Percentiles rank a stretch among this genome's conserved stretches.
These are phyloP conservation scores for Phytophthora hybrid DNA, from an alignment of 352 stramenopile genomes.

Conservation along the genomic window DNA sequence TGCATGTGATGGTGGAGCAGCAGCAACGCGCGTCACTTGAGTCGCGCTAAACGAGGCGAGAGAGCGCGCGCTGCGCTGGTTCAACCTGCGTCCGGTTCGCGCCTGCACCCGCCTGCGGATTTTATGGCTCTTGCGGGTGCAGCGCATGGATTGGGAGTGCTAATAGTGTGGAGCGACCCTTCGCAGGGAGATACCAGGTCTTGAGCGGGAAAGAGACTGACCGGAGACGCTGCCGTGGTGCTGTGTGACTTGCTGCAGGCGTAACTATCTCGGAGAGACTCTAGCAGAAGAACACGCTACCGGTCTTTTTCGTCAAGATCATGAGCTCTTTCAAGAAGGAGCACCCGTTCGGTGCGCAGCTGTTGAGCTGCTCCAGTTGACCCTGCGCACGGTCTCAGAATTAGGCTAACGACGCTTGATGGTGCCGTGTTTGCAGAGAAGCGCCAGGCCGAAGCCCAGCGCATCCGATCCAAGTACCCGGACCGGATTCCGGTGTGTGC, in stretches of 20 bases:
- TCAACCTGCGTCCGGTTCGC: conserved; percentile 7
- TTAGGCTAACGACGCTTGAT: conserved; percentile 31
- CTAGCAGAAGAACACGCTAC: conserved; percentile 15
- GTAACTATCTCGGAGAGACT: conserved; percentile 31
- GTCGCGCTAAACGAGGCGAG: conserved; percentile 11
- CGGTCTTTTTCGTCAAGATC: conserved; percentile 23
- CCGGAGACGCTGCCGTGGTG: conserved; percentile 17
- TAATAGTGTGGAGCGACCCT: conserved; percentile 27
- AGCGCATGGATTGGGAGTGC: conserved; percentile 9
- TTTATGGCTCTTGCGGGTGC: conserved; percentile 19
- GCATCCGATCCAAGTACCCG: conserved; percentile 99
- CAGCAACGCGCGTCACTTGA: conserved; percentile 3
- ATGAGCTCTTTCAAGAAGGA: conserved; percentile 95
- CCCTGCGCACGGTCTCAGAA: neutral
- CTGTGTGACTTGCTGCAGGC: conserved; percentile 27
- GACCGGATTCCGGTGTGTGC: conserved; percentile 96
- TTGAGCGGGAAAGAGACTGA: conserved; percentile 30
- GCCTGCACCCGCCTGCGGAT: conserved; percentile 8
- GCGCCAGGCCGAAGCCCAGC: conserved; percentile 97
- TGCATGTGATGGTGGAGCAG: conserved; percentile 5
- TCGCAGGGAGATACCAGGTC: conserved; percentile 3
- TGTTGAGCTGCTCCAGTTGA: neutral
- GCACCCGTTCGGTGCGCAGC: conserved; percentile 81
- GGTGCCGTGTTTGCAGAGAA: conserved; percentile 84
- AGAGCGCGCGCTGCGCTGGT: conserved; percentile 1